These are phyloP conservation scores for Hypoxylon perforatum DNA, from an alignment of 495 filamentous ascomycete species.

Conservation along the genomic window DNA sequence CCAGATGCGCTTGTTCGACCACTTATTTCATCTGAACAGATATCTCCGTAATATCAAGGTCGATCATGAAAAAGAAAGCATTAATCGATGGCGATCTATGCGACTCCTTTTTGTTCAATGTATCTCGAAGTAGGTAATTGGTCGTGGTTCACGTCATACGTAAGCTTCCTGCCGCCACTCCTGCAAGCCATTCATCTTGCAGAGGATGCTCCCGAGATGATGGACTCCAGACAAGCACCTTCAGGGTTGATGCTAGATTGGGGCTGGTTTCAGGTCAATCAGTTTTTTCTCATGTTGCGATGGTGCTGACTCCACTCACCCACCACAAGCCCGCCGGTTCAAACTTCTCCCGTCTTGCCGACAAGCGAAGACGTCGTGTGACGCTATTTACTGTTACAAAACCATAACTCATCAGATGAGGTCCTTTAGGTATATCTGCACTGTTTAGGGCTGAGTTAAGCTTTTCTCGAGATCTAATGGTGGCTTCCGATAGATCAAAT, in stretches of 20 bases:
- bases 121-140: constrained; percentile 16
- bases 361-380: background rate
- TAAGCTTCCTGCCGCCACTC: constrained; percentile 24
- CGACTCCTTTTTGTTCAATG: constrained; percentile 6
- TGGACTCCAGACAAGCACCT: constrained; percentile 19
- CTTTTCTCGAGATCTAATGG: too few relatives aligned
- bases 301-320: background rate
- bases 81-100: constrained; percentile 13
- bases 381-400: background rate
- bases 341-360: constrained; percentile 8
- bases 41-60: constrained; percentile 1
- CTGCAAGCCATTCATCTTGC: constrained; percentile 37
- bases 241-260: constrained; percentile 8
- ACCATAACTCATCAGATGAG: too few relatives aligned
- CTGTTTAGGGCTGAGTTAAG: background rate
- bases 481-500: too few relatives aligned
- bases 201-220: constrained; percentile 32
- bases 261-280: constrained; percentile 31
- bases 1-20: constrained; percentile 25
- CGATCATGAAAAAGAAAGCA: constrained; percentile 7
- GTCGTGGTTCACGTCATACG: constrained; percentile 21
- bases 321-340: constrained; percentile 12
- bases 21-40: constrained; percentile 7
- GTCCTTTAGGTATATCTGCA: too few relatives aligned
- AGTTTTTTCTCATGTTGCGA: background rate